Evolutionary conservation across 1,284 basidiomycete species (phyloP).

Genomic region (Anthracocystis setariae): DNA sequence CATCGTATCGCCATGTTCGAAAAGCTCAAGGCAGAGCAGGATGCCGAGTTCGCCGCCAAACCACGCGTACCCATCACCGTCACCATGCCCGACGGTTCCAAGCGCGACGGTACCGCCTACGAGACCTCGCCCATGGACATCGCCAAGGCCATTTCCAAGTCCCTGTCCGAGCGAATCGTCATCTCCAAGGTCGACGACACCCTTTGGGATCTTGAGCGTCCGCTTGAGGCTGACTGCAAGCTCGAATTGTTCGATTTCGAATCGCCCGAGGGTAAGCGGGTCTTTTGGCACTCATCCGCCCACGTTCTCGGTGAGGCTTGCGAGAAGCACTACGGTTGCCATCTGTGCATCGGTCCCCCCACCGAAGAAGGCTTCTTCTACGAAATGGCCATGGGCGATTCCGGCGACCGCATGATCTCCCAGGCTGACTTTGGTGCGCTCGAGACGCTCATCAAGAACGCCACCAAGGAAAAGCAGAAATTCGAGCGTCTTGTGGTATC

Average conservation of each 20-base stretch:
- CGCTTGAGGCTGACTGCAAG: slow-evolving; percentile 82
- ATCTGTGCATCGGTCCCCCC: slow-evolving; percentile 95
- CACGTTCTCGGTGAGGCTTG: slow-evolving; percentile 98
- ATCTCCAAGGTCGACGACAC: slow-evolving; percentile 93
- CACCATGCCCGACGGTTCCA: slow-evolving; percentile 87
- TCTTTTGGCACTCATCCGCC: slow-evolving; percentile 99
- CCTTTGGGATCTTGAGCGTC: slow-evolving; percentile 95
- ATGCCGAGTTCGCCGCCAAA: slow-evolving; percentile 83
- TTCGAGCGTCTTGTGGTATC: slow-evolving; percentile 93
- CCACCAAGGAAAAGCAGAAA: slow-evolving; percentile 95
- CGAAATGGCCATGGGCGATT: slow-evolving; percentile 78
- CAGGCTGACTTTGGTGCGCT: slow-evolving; percentile 85
- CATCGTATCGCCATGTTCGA: slow-evolving; percentile 91
- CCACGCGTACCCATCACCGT: slow-evolving; percentile 83
- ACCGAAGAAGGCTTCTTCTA: slow-evolving; percentile 99
- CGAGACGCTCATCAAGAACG: slow-evolving; percentile 86
- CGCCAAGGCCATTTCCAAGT: slow-evolving; percentile 86
- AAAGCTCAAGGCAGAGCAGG: slow-evolving; percentile 85
- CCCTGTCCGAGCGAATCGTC: slow-evolving; percentile 86
- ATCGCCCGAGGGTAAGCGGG: slow-evolving; percentile 82
- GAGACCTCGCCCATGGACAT: slow-evolving; percentile 95
- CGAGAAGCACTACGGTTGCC: slow-evolving; percentile 96
- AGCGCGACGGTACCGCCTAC: slow-evolving; percentile 86
- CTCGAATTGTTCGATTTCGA: slow-evolving; percentile 94
- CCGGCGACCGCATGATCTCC: slow-evolving; percentile 57